Percentiles rank a stretch among this genome's conserved stretches.
Evolutionary conservation across 805 yeast genomes (phyloP).

Genomic region (Millerozyma acaciae): DNA sequence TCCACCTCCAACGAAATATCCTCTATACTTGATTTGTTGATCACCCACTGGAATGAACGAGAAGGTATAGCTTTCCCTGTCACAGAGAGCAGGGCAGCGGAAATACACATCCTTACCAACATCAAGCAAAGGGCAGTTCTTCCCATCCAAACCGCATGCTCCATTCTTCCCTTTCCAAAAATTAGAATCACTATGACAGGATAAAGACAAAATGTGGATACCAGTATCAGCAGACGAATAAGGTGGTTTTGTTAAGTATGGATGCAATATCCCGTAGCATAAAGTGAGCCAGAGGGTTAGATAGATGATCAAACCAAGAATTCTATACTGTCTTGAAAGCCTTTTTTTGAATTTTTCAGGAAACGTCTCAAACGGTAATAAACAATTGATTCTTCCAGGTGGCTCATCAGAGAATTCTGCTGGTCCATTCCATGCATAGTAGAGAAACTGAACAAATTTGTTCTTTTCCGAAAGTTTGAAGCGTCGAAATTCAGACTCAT

Average conservation of each 20-base stretch:
- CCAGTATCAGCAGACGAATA: conserved; percentile 14
- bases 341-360: conserved; percentile 36
- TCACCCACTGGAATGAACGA: conserved; percentile 73
- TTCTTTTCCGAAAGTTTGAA: conserved; percentile 4
- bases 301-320: conserved; percentile 34
- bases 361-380: conserved; percentile 30
- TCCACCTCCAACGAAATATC: conserved; percentile 80
- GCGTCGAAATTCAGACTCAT: too few species aligned
- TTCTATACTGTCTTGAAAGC: conserved; percentile 22
- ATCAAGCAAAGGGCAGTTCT: conserved; percentile 48
- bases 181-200: conserved; percentile 43
- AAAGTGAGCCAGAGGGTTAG: conserved; percentile 45
- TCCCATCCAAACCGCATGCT: conserved; percentile 70
- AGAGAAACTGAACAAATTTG: conserved; percentile 16
- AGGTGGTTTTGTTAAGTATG: conserved; percentile 46
- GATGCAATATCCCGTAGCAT: conserved; percentile 34
- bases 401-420: conserved; percentile 42
- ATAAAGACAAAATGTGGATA: conserved; percentile 37
- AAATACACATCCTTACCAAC: conserved; percentile 46
- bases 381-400: conserved; percentile 31
- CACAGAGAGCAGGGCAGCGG: conserved; percentile 88
- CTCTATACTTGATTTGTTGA: conserved; percentile 61
- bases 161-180: conserved; percentile 77
- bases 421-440: conserved; percentile 58
- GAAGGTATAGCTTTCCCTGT: conserved; percentile 70